Conservation (phyloP, 139 green algal genomes). For the Chlorella vulgaris region DNA sequence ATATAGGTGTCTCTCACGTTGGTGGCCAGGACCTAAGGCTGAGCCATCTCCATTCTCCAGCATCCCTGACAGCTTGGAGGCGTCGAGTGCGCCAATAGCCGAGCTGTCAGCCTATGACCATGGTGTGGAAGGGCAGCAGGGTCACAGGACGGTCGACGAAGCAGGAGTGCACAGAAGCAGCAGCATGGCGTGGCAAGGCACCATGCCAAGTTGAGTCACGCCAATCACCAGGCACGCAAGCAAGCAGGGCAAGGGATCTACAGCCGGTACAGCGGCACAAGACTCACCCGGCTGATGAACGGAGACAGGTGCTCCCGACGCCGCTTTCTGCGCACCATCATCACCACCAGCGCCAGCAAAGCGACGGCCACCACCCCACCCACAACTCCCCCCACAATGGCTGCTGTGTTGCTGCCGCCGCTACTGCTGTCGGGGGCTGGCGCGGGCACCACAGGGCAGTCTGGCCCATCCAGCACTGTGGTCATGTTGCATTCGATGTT, state of each 20-base stretch:
- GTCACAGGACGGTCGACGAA: neutral
- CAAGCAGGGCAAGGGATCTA: too few relatives aligned
- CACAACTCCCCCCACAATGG: constrained; percentile 23
- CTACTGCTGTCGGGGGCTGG: neutral
- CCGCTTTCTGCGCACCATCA: neutral
- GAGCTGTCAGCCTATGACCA: too few relatives aligned
- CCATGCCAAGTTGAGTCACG: too few relatives aligned
- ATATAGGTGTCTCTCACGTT: too few relatives aligned
- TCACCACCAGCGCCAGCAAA: neutral
- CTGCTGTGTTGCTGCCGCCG: neutral
- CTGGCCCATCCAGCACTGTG: constrained; percentile 3
- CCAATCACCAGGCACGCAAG: too few relatives aligned
- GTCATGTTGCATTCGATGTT: constrained; percentile 11
- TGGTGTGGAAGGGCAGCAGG: too few relatives aligned
- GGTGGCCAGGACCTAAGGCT: neutral
- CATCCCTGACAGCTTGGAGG: too few relatives aligned
- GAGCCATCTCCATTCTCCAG: neutral
- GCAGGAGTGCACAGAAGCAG: too few relatives aligned
- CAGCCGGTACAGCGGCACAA: too few relatives aligned
- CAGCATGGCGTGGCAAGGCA: too few relatives aligned
- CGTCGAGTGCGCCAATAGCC: too few relatives aligned
- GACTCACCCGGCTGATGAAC: too few relatives aligned
- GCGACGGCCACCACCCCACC: constrained; percentile 12
- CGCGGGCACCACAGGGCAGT: neutral
- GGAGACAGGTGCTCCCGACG: constrained; percentile 25